Conservation (phyloP, 805 yeast species). For the Pichia deserticola region DNA sequence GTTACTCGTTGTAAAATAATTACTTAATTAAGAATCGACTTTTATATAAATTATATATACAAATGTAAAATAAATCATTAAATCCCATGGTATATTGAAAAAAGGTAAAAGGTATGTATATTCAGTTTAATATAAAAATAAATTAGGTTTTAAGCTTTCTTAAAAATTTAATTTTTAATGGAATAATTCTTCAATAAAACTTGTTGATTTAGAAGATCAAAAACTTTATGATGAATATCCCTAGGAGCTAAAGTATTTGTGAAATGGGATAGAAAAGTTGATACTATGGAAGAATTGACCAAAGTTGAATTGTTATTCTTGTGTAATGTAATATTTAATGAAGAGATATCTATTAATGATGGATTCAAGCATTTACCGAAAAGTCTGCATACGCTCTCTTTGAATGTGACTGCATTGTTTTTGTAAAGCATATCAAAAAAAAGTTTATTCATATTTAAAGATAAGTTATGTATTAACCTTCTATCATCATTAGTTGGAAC, state of each 20-base stretch:
- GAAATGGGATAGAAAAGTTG: background rate
- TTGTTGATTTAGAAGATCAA: constrained; percentile 23
- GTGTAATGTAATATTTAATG: constrained; percentile 16
- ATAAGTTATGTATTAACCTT: constrained; percentile 16
- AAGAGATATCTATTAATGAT: constrained; percentile 21
- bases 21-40: constrained; percentile 15
- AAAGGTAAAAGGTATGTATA: background rate
- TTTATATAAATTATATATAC: background rate
- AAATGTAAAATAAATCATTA: too few species aligned
- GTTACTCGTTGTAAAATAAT: constrained; percentile 61
- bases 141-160: too few species aligned
- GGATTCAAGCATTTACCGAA: constrained; percentile 6
- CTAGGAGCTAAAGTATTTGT: background rate
- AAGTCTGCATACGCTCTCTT: constrained; percentile 6
- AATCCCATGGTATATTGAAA: background rate
- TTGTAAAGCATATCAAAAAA: constrained; percentile 16
- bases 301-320: constrained; percentile 7
- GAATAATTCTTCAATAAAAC: constrained; percentile 6
- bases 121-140: too few species aligned
- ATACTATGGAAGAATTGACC: background rate
- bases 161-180: background rate
- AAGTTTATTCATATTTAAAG: constrained; percentile 15
- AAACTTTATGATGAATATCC: constrained; percentile 25
- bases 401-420: constrained; percentile 11
- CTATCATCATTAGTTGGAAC: constrained; percentile 17